Base-by-base conservation (phyloP, 164 flowering plant genomes). In the Magnolia changhungtana region DNA sequence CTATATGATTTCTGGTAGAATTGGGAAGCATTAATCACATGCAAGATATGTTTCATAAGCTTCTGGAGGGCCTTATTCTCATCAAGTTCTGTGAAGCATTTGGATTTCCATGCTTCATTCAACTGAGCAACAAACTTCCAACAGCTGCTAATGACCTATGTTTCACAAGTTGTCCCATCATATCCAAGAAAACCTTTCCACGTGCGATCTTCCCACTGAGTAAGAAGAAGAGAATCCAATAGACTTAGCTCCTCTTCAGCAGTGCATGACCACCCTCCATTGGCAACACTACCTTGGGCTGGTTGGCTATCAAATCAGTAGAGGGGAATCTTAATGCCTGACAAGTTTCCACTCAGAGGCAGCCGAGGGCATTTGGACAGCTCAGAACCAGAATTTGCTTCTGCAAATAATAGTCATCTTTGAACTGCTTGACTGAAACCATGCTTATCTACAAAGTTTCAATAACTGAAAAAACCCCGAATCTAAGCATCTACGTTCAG, bases 121-220 rank as follows among this genome's bases (percentile, higher is more conserved):
- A 80, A 78, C 72, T 82, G 84, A 72, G 78, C 76, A 78, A 82
- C 49, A 82, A 82, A 84, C 69, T 76, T 76, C 59, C 50, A 52
- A 78, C 72, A 66, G n/a, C 82, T 81, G 63, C 73, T 58, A 24
- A 76, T 76, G 50, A 82, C 80, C 85, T 81, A 82, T 27, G 79
- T 75, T 76, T 84, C 83, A 70, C 83, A 80, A 37, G 81, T n/a
- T 0, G 81, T 84, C 72, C 79, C 82, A 67, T 84, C 87, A 79
- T 84, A 84, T 75, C 69, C 77, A 58, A 78, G 74, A 67, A 72
- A 63, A 50, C 83, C 85, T 67, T 75, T 84, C 81, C 78, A 73
- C 16, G 80, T 63, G 52, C 69, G 63, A n/a, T 82, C 83, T 81
- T 84, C 85, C 83, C 85, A 84, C 85, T 81, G 84, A 74, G 85